These are phyloP conservation scores for Asterionellopsis glacialis DNA, from an alignment of 108 stramenopile genomes.

Conservation along the genomic window DNA sequence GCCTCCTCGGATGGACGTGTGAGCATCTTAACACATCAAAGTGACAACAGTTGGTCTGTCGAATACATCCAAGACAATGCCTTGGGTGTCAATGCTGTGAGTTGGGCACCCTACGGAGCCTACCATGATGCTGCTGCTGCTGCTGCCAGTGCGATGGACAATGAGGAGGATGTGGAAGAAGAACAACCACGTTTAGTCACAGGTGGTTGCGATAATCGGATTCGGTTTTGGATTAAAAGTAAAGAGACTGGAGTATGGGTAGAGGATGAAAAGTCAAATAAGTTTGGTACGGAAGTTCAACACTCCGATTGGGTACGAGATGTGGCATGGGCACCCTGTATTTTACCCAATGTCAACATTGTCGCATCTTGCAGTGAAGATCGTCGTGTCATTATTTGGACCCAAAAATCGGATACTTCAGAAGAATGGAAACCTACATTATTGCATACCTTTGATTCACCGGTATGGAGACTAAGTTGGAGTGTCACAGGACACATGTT, in stretches of 20 bases:
- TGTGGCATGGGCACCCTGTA: constrained; percentile 95
- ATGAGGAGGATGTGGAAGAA: constrained; percentile 7
- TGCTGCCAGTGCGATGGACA: not conserved
- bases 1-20: constrained; percentile 86
- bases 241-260: constrained; percentile 43
- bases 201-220: constrained; percentile 92
- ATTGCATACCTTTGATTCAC: constrained; percentile 83
- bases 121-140: constrained; percentile 15
- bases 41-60: constrained; percentile 60
- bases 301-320: constrained; percentile 97
- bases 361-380: constrained; percentile 96
- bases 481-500: constrained; percentile 94
- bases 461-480: constrained; percentile 99
- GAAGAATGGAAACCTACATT: constrained; percentile 74
- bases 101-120: constrained; percentile 82
- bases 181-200: constrained; percentile 81
- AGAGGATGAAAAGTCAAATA: constrained; percentile 39
- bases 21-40: constrained; percentile 65
- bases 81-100: constrained; percentile 85
- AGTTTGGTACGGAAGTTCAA: constrained; percentile 19
- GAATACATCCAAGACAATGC: constrained; percentile 73
- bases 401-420: constrained; percentile 36
- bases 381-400: constrained; percentile 92
- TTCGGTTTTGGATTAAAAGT: constrained; percentile 85
- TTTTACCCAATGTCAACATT: constrained; percentile 82